Evolutionary conservation across 1,284 basidiomycete genomes (phyloP).

Genomic region (Rhodotorula mucilaginosa): DNA sequence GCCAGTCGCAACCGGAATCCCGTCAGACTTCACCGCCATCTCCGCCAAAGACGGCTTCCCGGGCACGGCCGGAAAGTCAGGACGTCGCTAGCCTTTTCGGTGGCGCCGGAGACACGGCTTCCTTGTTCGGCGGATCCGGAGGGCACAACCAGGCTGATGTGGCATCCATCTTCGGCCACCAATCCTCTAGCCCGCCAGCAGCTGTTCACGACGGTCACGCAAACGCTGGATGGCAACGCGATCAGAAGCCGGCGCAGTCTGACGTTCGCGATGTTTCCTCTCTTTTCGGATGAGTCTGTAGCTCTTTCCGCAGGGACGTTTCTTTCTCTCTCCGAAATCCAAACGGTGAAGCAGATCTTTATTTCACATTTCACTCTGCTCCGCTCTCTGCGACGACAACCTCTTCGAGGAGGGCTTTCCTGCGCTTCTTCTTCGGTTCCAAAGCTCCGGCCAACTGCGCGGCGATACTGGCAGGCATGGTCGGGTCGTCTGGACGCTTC

Average conservation of each 20-base stretch:
- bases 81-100: not conserved
- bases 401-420: not conserved
- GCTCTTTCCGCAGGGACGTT: too few species aligned
- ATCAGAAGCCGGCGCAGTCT: not conserved
- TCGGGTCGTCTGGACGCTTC: conserved; percentile 24
- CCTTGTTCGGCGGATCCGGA: not conserved
- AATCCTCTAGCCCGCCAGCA: not conserved
- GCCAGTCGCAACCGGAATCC: not conserved
- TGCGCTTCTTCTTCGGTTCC: conserved; percentile 19
- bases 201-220: not conserved
- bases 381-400: not conserved
- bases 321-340: not conserved
- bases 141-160: not conserved
- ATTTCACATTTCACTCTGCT: not conserved
- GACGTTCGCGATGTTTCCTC: conserved; percentile 4
- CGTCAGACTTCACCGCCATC: not conserved
- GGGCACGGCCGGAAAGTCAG: not conserved
- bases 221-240: not conserved
- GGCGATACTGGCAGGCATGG: conserved; percentile 11
- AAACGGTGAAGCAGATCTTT: not conserved
- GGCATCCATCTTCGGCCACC: not conserved
- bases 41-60: not conserved
- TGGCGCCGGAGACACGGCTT: not conserved
- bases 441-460: not conserved
- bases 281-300: not conserved